Conservation (phyloP, 345 rosid species). For the Trapa bicornis region DNA sequence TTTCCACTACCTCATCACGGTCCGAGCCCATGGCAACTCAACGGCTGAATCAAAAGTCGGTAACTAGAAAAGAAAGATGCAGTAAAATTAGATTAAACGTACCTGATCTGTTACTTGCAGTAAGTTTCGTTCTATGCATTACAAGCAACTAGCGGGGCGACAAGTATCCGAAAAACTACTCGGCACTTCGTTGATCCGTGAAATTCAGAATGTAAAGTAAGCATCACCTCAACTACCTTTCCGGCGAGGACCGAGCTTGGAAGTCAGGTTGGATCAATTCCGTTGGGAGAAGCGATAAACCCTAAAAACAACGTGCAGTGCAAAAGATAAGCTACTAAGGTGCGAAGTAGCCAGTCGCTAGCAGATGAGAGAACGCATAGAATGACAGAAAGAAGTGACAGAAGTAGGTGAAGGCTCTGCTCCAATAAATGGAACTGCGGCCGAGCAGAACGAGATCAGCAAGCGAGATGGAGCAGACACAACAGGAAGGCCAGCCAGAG, state of each 20-base stretch:
- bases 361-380: not conserved
- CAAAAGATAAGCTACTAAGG: not conserved
- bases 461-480: no score
- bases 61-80: not conserved
- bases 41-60: not conserved
- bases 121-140: not conserved
- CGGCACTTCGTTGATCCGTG: not conserved
- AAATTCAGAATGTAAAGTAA: not conserved
- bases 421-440: no score
- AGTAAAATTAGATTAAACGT: not conserved
- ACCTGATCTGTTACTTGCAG: not conserved
- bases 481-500: no score
- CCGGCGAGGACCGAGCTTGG: not conserved
- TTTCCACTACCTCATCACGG: constrained; percentile 39
- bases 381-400: not conserved
- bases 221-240: not conserved
- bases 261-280: not conserved
- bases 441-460: no score
- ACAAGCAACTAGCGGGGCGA: not conserved
- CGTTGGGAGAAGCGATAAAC: not conserved
- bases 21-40: constrained; percentile 23
- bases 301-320: not conserved
- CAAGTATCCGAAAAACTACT: not conserved
- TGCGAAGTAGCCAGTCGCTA: not conserved
- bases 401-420: not conserved